phyloP scores from a whole-genome alignment of 1,139 yeast species.

The Lodderomyces beijingensis region DNA sequence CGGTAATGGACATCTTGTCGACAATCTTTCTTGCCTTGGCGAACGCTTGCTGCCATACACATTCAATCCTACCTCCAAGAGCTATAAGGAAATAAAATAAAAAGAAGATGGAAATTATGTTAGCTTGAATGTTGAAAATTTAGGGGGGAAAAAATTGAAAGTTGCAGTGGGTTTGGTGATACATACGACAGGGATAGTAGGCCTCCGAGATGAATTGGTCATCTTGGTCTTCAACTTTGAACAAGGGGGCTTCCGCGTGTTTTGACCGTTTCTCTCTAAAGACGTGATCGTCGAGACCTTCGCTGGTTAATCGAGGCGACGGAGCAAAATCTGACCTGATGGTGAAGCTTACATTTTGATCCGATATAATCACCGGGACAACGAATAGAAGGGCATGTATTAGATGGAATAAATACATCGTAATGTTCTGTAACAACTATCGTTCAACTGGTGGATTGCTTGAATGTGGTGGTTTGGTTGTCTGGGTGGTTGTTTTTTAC shows the following conservation, averaged over 20 bases:
- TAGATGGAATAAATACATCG: not conserved
- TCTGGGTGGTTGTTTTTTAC: too few species aligned
- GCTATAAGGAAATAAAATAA: constrained; percentile 19
- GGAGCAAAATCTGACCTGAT: constrained; percentile 12
- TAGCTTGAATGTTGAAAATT: too few species aligned
- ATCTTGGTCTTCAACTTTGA: constrained; percentile 24
- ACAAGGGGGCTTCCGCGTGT: constrained; percentile 33
- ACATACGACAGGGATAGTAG: constrained; percentile 38
- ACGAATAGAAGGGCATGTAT: not conserved
- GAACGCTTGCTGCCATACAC: constrained; percentile 55
- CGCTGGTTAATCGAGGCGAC: constrained; percentile 5
- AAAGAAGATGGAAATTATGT: not conserved
- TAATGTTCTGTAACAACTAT: too few species aligned
- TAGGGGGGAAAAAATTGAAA: constrained; percentile 1
- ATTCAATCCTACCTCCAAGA: constrained; percentile 38
- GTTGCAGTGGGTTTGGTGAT: not conserved
- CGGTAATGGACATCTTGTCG: constrained; percentile 52
- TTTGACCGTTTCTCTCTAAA: constrained; percentile 25
- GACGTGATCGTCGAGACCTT: not conserved
- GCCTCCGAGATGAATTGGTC: constrained; percentile 26
- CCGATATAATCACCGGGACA: not conserved
- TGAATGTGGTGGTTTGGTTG: too few species aligned
- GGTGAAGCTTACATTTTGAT: constrained; percentile 7
- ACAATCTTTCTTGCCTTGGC: constrained; percentile 50
- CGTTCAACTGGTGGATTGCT: too few species aligned